Base-by-base conservation (phyloP, 2,329 filamentous ascomycete species). In the Hortaea werneckii region DNA sequence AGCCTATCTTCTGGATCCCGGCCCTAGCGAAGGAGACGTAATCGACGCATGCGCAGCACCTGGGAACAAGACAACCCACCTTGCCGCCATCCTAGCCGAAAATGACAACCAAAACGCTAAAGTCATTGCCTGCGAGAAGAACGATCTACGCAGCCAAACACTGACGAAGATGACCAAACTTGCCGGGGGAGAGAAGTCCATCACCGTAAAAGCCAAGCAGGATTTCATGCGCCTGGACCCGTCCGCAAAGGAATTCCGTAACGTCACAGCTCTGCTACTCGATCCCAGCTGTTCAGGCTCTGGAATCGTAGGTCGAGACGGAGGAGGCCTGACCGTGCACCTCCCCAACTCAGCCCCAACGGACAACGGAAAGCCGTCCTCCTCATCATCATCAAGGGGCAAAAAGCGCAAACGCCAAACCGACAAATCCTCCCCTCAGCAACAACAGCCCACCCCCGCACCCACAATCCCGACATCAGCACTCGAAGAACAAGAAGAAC, bases 281-380 rank as follows among this genome's bases (percentile, higher is more conserved):
- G 92, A 98, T 61, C 92, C 92, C 0, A 95, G 87, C 62, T 98
- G 92, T 63, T 95, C 89, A 1, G 92, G 92, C 0, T 95, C 87
- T 61, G 92, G 92, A 1, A 98, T 98, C 46, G 80, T 95, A 26
- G 87, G 89, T 2, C 78, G 92, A 13, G 88, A 95, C 56, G 85
- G 88, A 40, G 78, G 82, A 62, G 80, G 46, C 10, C 37, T 87
- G 4, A 67, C 77, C 52, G 65, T 92, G 37, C 73, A 82, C 50
- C 70, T 94, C 2, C 79, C 73, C n/a, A 55, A 59, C 5, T 47
- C 54, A 29, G 52, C 54, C 38, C 47, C 50, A 3, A 12, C 34
- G 2, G 45, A 52, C 6, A 44, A 49, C 9, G 8, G 42, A 11
- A 40, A 32, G 12, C 29, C 50, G 20, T n/a, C 28, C 6, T 28